A percentile compares a stretch with the other conserved stretches of the same genome.
Evolutionary conservation across 179 eudicot species (phyloP).

Genomic region (Gypsophila paniculata): DNA sequence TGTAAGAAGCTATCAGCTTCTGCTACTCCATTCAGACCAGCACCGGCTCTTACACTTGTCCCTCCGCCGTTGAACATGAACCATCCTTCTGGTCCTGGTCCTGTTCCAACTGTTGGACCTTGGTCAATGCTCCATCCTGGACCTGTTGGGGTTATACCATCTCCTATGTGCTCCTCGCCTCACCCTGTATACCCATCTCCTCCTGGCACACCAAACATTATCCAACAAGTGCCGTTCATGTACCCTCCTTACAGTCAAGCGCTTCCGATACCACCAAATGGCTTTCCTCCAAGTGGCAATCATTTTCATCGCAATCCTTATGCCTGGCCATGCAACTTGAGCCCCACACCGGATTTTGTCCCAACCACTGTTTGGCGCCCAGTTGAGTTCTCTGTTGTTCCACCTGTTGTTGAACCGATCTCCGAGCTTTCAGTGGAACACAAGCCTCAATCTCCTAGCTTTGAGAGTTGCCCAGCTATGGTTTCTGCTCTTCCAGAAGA

Average conservation of each 20-base stretch:
- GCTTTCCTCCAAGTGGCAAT: conserved; percentile 46
- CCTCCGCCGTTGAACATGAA: conserved; percentile 58
- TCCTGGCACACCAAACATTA: conserved; percentile 76
- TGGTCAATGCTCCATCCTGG: conserved; percentile 85
- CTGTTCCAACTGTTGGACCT: conserved; percentile 55
- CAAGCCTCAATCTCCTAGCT: conserved; percentile 36
- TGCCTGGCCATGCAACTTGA: conserved; percentile 73
- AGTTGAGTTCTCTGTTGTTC: conserved; percentile 57
- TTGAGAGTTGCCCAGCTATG: conserved; percentile 36
- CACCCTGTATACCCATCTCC: conserved; percentile 82
- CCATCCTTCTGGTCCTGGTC: conserved; percentile 55
- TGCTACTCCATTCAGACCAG: conserved; percentile 87
- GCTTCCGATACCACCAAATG: conserved; percentile 54
- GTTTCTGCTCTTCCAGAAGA: conserved; percentile 50
- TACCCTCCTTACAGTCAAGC: conserved; percentile 85
- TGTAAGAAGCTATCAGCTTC: conserved; percentile 86
- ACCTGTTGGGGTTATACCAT: conserved; percentile 41
- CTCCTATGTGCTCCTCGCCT: conserved; percentile 61
- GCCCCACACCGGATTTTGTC: conserved; percentile 50
- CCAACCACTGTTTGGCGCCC: conserved; percentile 67
- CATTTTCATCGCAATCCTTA: conserved; percentile 70
- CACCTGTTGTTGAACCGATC: conserved; percentile 60
- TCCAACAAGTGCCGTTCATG: conserved; percentile 69
- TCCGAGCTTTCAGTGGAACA: conserved; percentile 43
- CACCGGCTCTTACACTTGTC: conserved; percentile 42